Conservation (phyloP, 2,329 filamentous ascomycete genomes). For the Fusarium robinianum region DNA sequence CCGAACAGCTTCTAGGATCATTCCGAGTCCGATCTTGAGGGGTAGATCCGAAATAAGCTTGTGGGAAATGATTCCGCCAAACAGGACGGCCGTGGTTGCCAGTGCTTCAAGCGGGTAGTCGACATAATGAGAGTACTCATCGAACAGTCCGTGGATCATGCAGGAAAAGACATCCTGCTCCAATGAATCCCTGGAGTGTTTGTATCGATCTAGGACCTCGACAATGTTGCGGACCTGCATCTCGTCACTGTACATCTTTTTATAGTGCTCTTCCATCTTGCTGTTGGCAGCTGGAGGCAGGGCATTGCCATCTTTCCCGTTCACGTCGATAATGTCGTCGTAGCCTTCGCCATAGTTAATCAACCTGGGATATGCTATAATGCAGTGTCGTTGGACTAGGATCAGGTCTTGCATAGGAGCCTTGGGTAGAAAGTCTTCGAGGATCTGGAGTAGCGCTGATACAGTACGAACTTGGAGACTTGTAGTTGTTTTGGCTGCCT, state of each 20-base stretch:
- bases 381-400: conserved; percentile 80
- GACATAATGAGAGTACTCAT: conserved; percentile 93
- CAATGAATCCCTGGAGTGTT: conserved; percentile 78
- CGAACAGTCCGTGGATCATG: conserved; percentile 97
- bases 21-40: conserved; percentile 89
- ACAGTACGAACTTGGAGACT: conserved; percentile 86
- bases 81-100: conserved; percentile 93
- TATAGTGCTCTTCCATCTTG: conserved; percentile 97
- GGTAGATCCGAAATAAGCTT: conserved; percentile 88
- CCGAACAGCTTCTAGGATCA: conserved; percentile 95
- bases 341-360: conserved; percentile 96
- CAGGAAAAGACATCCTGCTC: conserved; percentile 97
- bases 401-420: conserved; percentile 70
- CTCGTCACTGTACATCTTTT: conserved; percentile 95
- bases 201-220: conserved; percentile 81
- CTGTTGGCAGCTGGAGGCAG: conserved; percentile 78
- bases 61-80: conserved; percentile 94
- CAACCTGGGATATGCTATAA: conserved; percentile 88
- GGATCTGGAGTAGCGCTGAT: conserved; percentile 75
- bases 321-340: conserved; percentile 87
- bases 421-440: conserved; percentile 70
- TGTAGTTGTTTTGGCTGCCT: conserved; percentile 64
- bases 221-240: conserved; percentile 86
- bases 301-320: conserved; percentile 79
- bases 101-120: conserved; percentile 96